Conservation (phyloP, 306 rosid genomes). For the Calophaca sinica region DNA sequence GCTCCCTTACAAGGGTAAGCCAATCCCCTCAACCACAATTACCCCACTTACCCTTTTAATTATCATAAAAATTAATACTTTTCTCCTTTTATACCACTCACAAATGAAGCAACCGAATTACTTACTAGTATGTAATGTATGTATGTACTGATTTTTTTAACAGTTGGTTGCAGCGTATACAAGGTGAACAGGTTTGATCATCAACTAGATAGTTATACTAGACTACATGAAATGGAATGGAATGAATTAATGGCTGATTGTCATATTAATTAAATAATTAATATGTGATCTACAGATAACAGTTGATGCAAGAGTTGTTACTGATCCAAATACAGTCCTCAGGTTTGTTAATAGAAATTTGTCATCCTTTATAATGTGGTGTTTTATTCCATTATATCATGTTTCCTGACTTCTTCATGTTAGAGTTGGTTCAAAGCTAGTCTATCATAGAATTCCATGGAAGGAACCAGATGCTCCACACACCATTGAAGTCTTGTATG, state of each 20-base stretch:
- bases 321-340: slow-evolving; percentile 67
- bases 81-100: not conserved
- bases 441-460: slow-evolving; percentile 92
- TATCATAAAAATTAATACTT: slow-evolving; percentile 18
- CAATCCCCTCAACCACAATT: not conserved
- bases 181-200: slow-evolving; percentile 73
- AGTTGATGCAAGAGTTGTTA: slow-evolving; percentile 65
- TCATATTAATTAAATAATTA: not conserved
- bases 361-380: not conserved
- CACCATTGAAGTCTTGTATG: slow-evolving; percentile 68
- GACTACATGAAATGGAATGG: slow-evolving; percentile 2
- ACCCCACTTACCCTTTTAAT: not conserved
- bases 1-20: slow-evolving; percentile 88
- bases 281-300: slow-evolving; percentile 67
- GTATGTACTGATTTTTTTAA: slow-evolving; percentile 44
- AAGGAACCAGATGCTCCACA: slow-evolving; percentile 84
- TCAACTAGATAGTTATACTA: not conserved
- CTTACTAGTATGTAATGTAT: not conserved
- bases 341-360: slow-evolving; percentile 56
- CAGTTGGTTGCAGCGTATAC: slow-evolving; percentile 97
- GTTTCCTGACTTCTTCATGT: not conserved
- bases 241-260: not conserved
- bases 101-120: not conserved
- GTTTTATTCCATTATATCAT: slow-evolving; percentile 26
- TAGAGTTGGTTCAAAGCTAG: slow-evolving; percentile 72